These are phyloP conservation scores for Beta corolliflora DNA, from an alignment of 179 eudicot species.

Conservation along the genomic window DNA sequence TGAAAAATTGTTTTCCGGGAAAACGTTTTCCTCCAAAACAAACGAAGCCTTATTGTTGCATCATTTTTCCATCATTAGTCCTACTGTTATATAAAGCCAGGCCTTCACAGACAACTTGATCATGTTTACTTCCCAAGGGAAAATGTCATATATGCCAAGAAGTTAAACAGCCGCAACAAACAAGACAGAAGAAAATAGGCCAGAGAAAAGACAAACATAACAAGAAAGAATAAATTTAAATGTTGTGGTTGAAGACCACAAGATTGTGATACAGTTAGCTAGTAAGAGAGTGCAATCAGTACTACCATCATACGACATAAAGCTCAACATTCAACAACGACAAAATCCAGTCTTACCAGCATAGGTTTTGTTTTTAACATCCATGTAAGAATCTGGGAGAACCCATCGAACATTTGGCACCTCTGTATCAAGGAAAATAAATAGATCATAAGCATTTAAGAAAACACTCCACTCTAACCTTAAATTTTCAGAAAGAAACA, in stretches of 20 bases:
- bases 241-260: background rate
- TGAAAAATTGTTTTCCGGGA: too few relatives aligned
- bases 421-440: constrained; percentile 70
- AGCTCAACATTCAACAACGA: background rate
- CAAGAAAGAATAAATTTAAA: too few relatives aligned
- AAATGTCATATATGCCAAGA: background rate
- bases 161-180: background rate
- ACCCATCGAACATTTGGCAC: constrained; percentile 74
- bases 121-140: background rate
- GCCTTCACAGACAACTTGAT: background rate
- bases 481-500: constrained; percentile 53
- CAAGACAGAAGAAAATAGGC: background rate
- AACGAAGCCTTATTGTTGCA: background rate
- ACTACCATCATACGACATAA: background rate
- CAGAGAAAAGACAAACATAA: background rate
- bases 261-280: background rate
- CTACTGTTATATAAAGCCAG: background rate
- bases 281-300: background rate
- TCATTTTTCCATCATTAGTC: background rate
- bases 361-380: constrained; percentile 84
- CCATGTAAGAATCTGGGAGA: constrained; percentile 93
- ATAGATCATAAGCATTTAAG: background rate
- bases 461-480: background rate
- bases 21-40: too few relatives aligned
- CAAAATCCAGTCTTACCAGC: constrained; percentile 64